Percentiles rank a stretch among this genome's conserved stretches.
Evolutionary conservation across 352 stramenopile genomes (phyloP).

Genomic region (Pythium oligandrum): DNA sequence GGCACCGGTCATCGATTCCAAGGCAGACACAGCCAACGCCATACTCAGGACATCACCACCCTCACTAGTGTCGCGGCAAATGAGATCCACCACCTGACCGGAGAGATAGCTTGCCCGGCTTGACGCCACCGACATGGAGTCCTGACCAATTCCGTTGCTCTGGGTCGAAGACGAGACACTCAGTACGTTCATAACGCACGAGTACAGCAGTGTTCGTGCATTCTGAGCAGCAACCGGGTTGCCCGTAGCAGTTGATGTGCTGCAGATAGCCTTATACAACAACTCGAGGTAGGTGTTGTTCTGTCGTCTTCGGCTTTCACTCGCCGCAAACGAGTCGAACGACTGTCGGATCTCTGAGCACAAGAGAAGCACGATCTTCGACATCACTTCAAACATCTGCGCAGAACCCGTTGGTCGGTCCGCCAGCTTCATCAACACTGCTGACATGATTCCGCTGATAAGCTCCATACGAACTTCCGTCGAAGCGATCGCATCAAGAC

Average conservation of each 20-base stretch:
- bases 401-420: constrained; percentile 43
- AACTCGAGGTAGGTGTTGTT: constrained; percentile 52
- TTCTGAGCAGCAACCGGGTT: constrained; percentile 75
- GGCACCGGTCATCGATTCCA: constrained; percentile 63
- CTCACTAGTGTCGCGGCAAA: constrained; percentile 75
- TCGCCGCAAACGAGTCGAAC: constrained; percentile 4
- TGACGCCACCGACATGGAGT: constrained; percentile 2
- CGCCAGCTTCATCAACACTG: constrained; percentile 60
- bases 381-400: constrained; percentile 74
- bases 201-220: constrained; percentile 72
- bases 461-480: constrained; percentile 52
- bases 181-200: constrained; percentile 68
- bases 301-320: constrained; percentile 27
- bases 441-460: constrained; percentile 56
- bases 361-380: constrained; percentile 53
- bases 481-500: constrained; percentile 49
- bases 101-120: constrained; percentile 28
- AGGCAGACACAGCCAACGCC: constrained; percentile 65
- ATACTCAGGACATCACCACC: constrained; percentile 75
- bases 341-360: constrained; percentile 35
- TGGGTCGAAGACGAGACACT: constrained; percentile 9
- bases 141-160: background rate
- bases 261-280: constrained; percentile 54
- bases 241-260: constrained; percentile 51
- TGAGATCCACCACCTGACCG: constrained; percentile 58